A percentile compares a stretch with the other conserved stretches of the same genome.
Conservation (phyloP, 2,329 filamentous ascomycete genomes). For the Penicillium sp. region DNA sequence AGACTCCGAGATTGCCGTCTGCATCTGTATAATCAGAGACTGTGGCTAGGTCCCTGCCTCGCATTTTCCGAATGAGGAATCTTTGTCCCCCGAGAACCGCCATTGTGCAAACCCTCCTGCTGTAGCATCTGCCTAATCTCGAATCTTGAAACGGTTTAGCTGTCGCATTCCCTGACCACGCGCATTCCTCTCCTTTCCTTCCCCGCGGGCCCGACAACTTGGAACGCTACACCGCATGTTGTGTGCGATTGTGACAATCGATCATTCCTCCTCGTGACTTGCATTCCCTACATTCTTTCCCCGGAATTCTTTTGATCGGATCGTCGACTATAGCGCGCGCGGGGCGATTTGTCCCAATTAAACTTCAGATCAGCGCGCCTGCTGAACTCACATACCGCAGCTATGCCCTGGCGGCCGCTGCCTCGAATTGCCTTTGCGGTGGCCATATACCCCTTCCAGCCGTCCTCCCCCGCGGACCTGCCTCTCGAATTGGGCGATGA, state of each 20-base stretch:
- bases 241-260: constrained; percentile 23
- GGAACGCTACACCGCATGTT: constrained; percentile 26
- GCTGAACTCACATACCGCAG: constrained; percentile 18
- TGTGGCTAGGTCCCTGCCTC: constrained; percentile 6
- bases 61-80: constrained; percentile 3
- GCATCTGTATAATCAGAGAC: neutral
- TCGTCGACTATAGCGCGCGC: constrained; percentile 19
- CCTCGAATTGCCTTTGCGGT: constrained; percentile 97
- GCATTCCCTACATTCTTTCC: constrained; percentile 10
- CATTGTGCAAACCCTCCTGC: neutral
- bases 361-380: neutral
- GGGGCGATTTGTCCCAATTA: constrained; percentile 17
- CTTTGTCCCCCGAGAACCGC: constrained; percentile 6
- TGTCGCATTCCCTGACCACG: constrained; percentile 20
- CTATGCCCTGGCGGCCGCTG: constrained; percentile 95
- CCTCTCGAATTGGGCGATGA: constrained; percentile 98
- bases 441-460: constrained; percentile 89
- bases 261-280: constrained; percentile 25
- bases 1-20: constrained; percentile 1
- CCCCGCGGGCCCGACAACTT: constrained; percentile 10
- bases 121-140: neutral
- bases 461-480: constrained; percentile 82
- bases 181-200: constrained; percentile 26
- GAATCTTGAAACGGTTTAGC: constrained; percentile 15
- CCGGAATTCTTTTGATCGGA: constrained; percentile 18